Evolutionary conservation across 805 yeast species (phyloP).

Genomic region (Metschnikowia orientalis): DNA sequence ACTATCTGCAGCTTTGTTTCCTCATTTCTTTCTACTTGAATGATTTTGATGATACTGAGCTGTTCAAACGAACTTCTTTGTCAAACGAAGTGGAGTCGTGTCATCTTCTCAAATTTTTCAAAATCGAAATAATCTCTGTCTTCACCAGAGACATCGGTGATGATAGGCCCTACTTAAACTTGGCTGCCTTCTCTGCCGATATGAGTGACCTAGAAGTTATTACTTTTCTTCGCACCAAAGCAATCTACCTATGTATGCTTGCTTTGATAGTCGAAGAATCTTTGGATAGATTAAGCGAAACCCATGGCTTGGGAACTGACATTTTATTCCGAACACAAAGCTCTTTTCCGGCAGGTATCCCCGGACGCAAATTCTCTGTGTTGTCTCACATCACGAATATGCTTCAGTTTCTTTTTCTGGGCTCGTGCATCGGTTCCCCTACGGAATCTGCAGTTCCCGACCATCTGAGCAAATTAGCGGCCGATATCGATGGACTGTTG

Average conservation of each 20-base stretch:
- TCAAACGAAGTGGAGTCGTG: slow-evolving; percentile 20
- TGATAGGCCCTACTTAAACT: slow-evolving; percentile 9
- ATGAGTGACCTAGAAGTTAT: slow-evolving; percentile 18
- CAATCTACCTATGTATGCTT: slow-evolving; percentile 28
- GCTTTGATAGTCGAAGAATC: slow-evolving; percentile 31
- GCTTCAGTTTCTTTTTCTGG: slow-evolving; percentile 2
- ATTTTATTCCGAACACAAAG: neutral
- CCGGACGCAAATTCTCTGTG: slow-evolving; percentile 3
- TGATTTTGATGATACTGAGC: slow-evolving; percentile 6
- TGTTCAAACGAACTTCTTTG: slow-evolving; percentile 2
- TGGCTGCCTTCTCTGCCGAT: slow-evolving; percentile 11
- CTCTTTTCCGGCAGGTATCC: slow-evolving; percentile 4
- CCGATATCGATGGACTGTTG: slow-evolving; percentile 12
- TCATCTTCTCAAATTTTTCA: slow-evolving; percentile 23
- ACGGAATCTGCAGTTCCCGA: slow-evolving; percentile 1
- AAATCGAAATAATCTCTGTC: slow-evolving; percentile 20
- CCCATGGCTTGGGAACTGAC: slow-evolving; percentile 2
- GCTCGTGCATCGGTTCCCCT: slow-evolving; percentile 12
- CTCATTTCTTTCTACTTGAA: slow-evolving; percentile 29
- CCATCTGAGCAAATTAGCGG: neutral
- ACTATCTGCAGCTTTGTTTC: slow-evolving; percentile 23
- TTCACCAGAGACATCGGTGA: slow-evolving; percentile 17
- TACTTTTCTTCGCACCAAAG: slow-evolving; percentile 19
- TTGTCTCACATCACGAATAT: slow-evolving; percentile 5
- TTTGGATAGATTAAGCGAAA: slow-evolving; percentile 15